A percentile compares a stretch with the other conserved stretches of the same genome.
phyloP scores from a whole-genome alignment of 805 yeast genomes.

The Cyberlindnera galapagoensis region DNA sequence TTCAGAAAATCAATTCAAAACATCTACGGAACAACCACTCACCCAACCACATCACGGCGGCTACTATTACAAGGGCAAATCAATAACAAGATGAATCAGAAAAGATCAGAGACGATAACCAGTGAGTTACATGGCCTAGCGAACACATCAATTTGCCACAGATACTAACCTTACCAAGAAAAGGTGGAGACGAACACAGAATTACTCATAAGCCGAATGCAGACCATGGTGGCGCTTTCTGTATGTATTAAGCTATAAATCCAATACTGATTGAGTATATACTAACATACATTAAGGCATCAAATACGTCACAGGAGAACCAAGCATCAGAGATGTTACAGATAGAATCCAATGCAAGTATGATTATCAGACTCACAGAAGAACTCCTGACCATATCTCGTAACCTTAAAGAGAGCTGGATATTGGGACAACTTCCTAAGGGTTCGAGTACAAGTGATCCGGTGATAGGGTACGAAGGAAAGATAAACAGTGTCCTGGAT shows the following conservation, averaged over 20 bases:
- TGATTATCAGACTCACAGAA: constrained; percentile 45
- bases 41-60: too few relatives aligned
- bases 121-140: constrained; percentile 24
- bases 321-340: constrained; percentile 49
- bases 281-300: constrained; percentile 11
- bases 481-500: constrained; percentile 8
- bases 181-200: constrained; percentile 47
- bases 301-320: constrained; percentile 28
- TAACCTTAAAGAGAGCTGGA: constrained; percentile 49
- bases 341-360: constrained; percentile 46
- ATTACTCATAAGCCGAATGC: constrained; percentile 44
- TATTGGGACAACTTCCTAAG: constrained; percentile 44
- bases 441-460: constrained; percentile 4
- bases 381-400: constrained; percentile 45
- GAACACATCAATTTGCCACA: too few relatives aligned
- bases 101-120: constrained; percentile 33
- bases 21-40: too few relatives aligned
- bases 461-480: too few relatives aligned
- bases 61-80: too few relatives aligned
- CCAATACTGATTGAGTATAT: not conserved
- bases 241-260: constrained; percentile 17
- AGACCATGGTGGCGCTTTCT: constrained; percentile 45
- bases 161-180: too few relatives aligned
- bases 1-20: too few relatives aligned
- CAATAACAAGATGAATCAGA: constrained; percentile 34